These are phyloP conservation scores for Diaporthe aspalathi DNA, from an alignment of 2,329 filamentous ascomycete species.

Conservation along the genomic window DNA sequence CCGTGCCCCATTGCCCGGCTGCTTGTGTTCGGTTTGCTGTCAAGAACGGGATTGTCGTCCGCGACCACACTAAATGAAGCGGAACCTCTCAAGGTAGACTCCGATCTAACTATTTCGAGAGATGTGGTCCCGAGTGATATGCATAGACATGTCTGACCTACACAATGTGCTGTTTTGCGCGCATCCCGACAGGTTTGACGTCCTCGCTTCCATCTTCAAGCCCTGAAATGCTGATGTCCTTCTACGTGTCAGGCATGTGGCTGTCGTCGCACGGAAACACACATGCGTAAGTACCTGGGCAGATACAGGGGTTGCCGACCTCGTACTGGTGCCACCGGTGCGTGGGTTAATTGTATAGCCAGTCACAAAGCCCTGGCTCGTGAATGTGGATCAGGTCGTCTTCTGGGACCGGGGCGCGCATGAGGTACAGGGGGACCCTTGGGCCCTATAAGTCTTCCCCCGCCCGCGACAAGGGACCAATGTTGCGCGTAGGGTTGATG, in stretches of 20 bases:
- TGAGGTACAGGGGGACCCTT: constrained; percentile 14
- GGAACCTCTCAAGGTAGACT: constrained; percentile 13
- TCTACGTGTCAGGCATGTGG: constrained; percentile 2
- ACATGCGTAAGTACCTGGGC: too few species aligned
- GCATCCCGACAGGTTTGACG: neutral
- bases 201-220: neutral
- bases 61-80: constrained; percentile 9
- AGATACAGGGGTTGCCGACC: neutral
- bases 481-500: constrained; percentile 27
- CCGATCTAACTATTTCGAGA: constrained; percentile 17
- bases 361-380: constrained; percentile 13
- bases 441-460: constrained; percentile 21
- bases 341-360: constrained; percentile 21
- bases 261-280: neutral
- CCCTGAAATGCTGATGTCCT: neutral
- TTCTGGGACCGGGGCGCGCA: constrained; percentile 23
- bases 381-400: constrained; percentile 7
- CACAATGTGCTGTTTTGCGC: neutral
- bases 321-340: constrained; percentile 16
- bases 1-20: constrained; percentile 30
- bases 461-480: constrained; percentile 21
- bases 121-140: constrained; percentile 20
- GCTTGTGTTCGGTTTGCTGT: constrained; percentile 34
- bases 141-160: constrained; percentile 1
- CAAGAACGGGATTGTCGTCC: constrained; percentile 28